phyloP scores from a whole-genome alignment of 139 green algal species.

The Spirogloea muscicola region DNA sequence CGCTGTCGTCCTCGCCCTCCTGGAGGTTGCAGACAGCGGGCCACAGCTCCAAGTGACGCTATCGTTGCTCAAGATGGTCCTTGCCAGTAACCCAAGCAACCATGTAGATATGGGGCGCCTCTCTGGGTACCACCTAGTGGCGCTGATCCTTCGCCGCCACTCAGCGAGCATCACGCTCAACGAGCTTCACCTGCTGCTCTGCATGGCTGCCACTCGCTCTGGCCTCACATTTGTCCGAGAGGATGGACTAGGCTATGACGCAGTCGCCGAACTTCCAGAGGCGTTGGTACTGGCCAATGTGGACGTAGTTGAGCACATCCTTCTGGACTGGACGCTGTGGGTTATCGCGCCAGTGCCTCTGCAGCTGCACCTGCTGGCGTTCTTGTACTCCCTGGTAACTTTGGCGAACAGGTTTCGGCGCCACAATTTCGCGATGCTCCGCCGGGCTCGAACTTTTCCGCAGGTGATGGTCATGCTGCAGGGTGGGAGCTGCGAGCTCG shows the following conservation, averaged over 20 bases:
- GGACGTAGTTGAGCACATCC: constrained; percentile 28
- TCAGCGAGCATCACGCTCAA: constrained; percentile 15
- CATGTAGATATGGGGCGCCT: constrained; percentile 21
- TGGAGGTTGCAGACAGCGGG: constrained; percentile 21
- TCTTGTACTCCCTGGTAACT: constrained; percentile 1
- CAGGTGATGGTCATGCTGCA: constrained; percentile 22
- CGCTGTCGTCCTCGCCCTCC: constrained; percentile 31
- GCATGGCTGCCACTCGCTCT: constrained; percentile 31
- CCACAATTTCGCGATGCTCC: constrained; percentile 35
- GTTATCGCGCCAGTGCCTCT: constrained; percentile 12
- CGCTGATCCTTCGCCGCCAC: constrained; percentile 32
- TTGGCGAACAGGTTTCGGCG: constrained; percentile 15
- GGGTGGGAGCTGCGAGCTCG: background rate
- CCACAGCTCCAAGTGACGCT: constrained; percentile 15
- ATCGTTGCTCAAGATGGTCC: constrained; percentile 1
- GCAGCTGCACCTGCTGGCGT: constrained; percentile 27
- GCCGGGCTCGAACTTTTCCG: constrained; percentile 12
- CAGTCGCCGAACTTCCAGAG: too few species aligned
- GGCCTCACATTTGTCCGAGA: too few species aligned
- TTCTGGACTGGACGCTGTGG: constrained; percentile 48
- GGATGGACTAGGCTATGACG: too few species aligned
- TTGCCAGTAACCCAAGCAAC: constrained; percentile 32
- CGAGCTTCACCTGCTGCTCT: constrained; percentile 26
- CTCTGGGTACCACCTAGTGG: constrained; percentile 43
- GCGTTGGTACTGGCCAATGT: constrained; percentile 22